A percentile compares a stretch with the other conserved stretches of the same genome.
Evolutionary conservation across 257 asterid species (phyloP).

Genomic region (Lavandula angustifolia): DNA sequence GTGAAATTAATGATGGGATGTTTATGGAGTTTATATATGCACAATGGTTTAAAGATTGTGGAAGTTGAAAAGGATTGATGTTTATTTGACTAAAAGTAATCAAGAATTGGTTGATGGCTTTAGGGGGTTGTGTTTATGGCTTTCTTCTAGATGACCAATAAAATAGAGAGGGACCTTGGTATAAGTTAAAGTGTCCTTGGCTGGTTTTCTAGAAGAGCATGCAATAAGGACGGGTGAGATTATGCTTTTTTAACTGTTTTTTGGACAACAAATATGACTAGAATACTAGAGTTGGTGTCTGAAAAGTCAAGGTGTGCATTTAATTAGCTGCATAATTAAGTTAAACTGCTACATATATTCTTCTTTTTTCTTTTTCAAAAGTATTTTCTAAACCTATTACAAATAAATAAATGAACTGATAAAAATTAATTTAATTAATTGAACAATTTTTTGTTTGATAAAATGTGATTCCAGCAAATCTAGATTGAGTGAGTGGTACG

Average conservation of each 20-base stretch:
- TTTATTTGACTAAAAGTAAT: slow-evolving; percentile 20
- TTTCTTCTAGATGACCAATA: slow-evolving; percentile 34
- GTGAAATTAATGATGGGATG: too few relatives aligned
- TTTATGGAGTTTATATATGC: slow-evolving; percentile 33
- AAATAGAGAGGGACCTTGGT: background rate
- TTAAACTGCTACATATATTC: background rate
- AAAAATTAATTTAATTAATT: background rate
- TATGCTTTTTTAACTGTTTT: background rate
- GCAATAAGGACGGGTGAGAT: slow-evolving; percentile 12
- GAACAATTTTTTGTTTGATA: background rate
- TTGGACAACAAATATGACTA: slow-evolving; percentile 8
- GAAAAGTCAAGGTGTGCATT: background rate
- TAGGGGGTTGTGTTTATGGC: background rate
- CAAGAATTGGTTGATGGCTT: slow-evolving; percentile 28
- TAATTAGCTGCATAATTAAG: background rate
- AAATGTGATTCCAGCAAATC: background rate
- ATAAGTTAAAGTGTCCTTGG: slow-evolving; percentile 5
- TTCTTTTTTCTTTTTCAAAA: too few relatives aligned
- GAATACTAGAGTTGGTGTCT: background rate
- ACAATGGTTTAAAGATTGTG: slow-evolving; percentile 34
- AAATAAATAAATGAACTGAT: background rate
- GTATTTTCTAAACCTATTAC: background rate
- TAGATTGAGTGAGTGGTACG: background rate
- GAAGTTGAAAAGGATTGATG: slow-evolving; percentile 35
- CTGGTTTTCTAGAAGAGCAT: slow-evolving; percentile 37